Base-by-base conservation (phyloP, 176 grass and related monocot genomes). In the Puya raimondii region DNA sequence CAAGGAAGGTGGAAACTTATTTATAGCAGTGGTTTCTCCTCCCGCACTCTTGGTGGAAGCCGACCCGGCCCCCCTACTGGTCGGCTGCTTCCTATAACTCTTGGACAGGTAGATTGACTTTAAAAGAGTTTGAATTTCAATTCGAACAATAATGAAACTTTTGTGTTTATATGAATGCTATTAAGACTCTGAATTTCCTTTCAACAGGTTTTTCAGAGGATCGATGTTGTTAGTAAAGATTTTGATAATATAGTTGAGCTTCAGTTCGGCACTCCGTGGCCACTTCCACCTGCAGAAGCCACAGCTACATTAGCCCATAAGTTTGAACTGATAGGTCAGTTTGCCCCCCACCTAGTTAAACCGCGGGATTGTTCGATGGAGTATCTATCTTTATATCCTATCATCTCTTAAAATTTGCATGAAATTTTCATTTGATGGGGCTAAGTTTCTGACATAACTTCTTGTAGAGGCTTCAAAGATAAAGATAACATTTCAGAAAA, bases 21-120 rank as follows among this genome's bases (percentile, higher is more conserved):
- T 23, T 96, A 89, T 70, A 96, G 92, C 81, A 96, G 88, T 76
- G 92, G 70, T n/a, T 96, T 89, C 85, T 96, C 92, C 20, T 89
- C 86, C 63, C 72, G 86, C 70, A 87, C 86, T 15, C 73, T 96
- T 2, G 92, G 92, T 59, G 92, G 92, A 48, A 96, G 88, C 81
- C 85, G 92, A 0, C 92, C 92, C 4, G 92, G 92, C 49, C 92
- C 86, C 48, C 86, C 92, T 11, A 91, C 68, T 10, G 88, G 92
- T 2, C 70, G 88, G 0, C 88, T 96, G 27, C 72, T 96, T 22
- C 92, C 92, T 3, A 79, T 96, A 69, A 87, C 86, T 13, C 92
- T 96, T 14, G 88, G 92, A 27, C 88, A 83, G 77, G 88, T 91
- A 65, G 23, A 21, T 48, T 21, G 10, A 10, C 11, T 9, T 50